Percentiles rank a stretch among this genome's conserved stretches.
Evolutionary conservation across 768 basidiomycete species (phyloP).

Genomic region (Aureoboletus auriporus): DNA sequence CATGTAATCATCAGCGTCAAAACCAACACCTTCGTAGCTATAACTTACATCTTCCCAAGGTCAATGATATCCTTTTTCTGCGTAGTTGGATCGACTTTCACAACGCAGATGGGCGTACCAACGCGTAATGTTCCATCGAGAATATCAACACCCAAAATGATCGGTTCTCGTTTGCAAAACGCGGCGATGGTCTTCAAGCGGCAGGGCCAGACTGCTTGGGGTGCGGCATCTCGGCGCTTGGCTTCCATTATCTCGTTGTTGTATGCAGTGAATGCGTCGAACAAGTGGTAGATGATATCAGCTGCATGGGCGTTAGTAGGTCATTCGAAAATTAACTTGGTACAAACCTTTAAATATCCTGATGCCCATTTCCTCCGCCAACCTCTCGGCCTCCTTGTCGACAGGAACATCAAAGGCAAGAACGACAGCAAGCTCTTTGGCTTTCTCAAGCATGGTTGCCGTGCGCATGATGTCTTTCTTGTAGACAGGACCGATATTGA

Average conservation of each 20-base stretch:
- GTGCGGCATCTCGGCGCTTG: slow-evolving; percentile 88
- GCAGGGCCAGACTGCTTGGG: slow-evolving; percentile 96
- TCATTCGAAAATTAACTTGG: too few relatives aligned
- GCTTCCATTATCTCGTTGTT: slow-evolving; percentile 89
- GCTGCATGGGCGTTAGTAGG: slow-evolving; percentile 45
- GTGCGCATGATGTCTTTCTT: slow-evolving; percentile 93
- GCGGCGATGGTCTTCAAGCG: slow-evolving; percentile 89
- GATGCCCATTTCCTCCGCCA: slow-evolving; percentile 94
- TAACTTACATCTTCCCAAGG: slow-evolving; percentile 87
- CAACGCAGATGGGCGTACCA: slow-evolving; percentile 93
- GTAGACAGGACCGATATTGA: slow-evolving; percentile 96
- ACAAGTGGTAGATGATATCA: slow-evolving; percentile 97
- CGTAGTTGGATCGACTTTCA: slow-evolving; percentile 83
- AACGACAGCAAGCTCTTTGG: slow-evolving; percentile 91
- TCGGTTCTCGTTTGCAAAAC: slow-evolving; percentile 96
- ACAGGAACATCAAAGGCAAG: slow-evolving; percentile 95
- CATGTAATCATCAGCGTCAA: neutral
- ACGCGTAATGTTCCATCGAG: slow-evolving; percentile 87
- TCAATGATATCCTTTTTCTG: slow-evolving; percentile 89
- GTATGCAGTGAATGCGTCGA: slow-evolving; percentile 94
- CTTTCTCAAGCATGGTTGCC: slow-evolving; percentile 92
- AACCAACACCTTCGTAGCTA: neutral
- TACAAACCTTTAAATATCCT: slow-evolving; percentile 83
- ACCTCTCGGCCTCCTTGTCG: slow-evolving; percentile 87
- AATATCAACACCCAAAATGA: slow-evolving; percentile 95